Evolutionary conservation across 1,284 basidiomycete genomes (phyloP).

Genomic region (Chondrostereum purpureum): DNA sequence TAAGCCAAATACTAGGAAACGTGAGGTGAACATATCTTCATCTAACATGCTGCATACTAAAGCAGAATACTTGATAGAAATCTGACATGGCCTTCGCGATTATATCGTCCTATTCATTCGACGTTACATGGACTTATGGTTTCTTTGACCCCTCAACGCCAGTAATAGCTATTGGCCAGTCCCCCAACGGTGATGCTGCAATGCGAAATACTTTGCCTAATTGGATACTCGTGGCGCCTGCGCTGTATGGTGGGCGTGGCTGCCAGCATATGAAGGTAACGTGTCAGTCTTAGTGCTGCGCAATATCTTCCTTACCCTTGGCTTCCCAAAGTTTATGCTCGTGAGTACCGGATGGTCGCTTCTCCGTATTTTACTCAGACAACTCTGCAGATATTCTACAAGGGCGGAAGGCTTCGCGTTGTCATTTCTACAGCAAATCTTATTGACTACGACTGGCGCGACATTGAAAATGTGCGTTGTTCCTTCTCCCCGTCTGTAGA

Average conservation of each 20-base stretch:
- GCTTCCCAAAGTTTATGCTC: conserved; percentile 54
- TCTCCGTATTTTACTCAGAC: not conserved
- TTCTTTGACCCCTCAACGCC: conserved; percentile 62
- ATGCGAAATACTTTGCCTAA: conserved; percentile 63
- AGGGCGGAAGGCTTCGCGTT: conserved; percentile 61
- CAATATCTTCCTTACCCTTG: conserved; percentile 5
- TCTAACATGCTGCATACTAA: conserved; percentile 2
- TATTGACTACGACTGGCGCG: conserved; percentile 65
- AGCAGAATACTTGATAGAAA: conserved; percentile 43
- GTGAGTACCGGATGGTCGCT: conserved; percentile 30
- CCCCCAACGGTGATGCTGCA: conserved; percentile 44
- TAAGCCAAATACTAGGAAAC: conserved; percentile 59
- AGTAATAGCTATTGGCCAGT: conserved; percentile 63
- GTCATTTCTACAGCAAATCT: conserved; percentile 74
- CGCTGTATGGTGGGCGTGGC: conserved; percentile 54
- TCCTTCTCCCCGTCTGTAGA: not conserved
- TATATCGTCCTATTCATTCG: conserved; percentile 60
- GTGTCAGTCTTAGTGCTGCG: conserved; percentile 3
- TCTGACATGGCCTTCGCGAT: conserved; percentile 62
- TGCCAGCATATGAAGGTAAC: conserved; percentile 86
- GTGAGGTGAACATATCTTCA: too few relatives aligned
- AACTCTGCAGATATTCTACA: conserved; percentile 64
- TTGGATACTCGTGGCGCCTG: conserved; percentile 67
- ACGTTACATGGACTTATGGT: conserved; percentile 60
- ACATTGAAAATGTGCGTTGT: conserved; percentile 66